Evolutionary conservation across 176 grass and related monocot genomes (phyloP), one percentile per base, ranked within the genome.

Genomic region (bread wheat (Triticum aestivum)): DNA sequence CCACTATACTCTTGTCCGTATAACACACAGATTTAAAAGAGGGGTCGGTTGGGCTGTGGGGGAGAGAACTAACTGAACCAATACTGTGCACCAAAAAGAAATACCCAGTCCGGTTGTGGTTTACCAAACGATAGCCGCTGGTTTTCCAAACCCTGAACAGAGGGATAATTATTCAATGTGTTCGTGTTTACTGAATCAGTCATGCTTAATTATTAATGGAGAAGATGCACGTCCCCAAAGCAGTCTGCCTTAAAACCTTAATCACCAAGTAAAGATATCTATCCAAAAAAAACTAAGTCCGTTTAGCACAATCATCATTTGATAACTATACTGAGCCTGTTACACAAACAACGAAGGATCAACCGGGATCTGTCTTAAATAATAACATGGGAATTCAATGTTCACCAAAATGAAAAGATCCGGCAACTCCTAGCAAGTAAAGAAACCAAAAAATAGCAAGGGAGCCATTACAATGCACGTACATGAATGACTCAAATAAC

Each of bases 121-220:
- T 52, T 52, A 75, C 45, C 24, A 4, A 68, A 17, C 8, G 65
- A 75, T 75, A 75, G n/a, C 71, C n/a, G 11, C 41, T 51, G 44
- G 73, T 75, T 51, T 75, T 51, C 26, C 44, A 30, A 75, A 75
- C 13, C 14, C 73, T 17, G 73, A 10, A 79, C 8, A 37, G 34
- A 67, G 73, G 14, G 65, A 78, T 18, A 9, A 17, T 5, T 21
- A 73, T 79, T 73, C 24, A 23, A 75, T 32, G 32, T 61, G 21
- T 39, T 21, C 33, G 59, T 61, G 47, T 78, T 24, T 33, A 77
- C 30, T 54, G 11, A 84, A 84, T 67, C 65, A 83, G 47, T 49
- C 58, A 4, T 32, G 80, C 49, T 37, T 10, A 59, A 13, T 83
- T 84, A 37, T 13, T 29, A 59, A 21, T 71, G 72, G 23, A 66